Conservation (phyloP, 495 filamentous ascomycete species). For the Trypethelium eluteriae region DNA sequence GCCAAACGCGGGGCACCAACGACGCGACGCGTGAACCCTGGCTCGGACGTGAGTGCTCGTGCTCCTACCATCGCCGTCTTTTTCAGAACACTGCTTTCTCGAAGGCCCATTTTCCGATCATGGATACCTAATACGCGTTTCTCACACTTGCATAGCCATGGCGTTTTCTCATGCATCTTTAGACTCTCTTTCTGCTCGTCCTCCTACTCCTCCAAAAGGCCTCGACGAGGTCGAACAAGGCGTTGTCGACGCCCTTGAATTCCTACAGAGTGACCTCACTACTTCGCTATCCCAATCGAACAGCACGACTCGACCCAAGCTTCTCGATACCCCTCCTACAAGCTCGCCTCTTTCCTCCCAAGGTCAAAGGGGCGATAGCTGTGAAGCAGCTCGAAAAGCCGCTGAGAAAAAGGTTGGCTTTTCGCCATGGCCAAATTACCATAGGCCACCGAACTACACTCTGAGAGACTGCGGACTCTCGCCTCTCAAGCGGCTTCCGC, state of each 20-base stretch:
- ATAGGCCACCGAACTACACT: slow-evolving; percentile 45
- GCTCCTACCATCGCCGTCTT: too few species aligned
- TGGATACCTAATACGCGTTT: neutral
- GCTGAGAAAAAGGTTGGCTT: slow-evolving; percentile 51
- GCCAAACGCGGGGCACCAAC: neutral
- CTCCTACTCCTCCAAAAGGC: slow-evolving; percentile 53
- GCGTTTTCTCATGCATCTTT: slow-evolving; percentile 28
- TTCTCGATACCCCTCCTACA: slow-evolving; percentile 29
- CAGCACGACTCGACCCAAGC: neutral
- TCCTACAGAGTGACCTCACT: slow-evolving; percentile 22
- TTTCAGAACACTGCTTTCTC: neutral
- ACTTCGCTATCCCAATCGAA: neutral
- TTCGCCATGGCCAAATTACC: slow-evolving; percentile 64
- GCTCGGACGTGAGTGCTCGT: too few species aligned
- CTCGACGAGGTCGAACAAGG: slow-evolving; percentile 36
- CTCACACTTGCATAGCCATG: slow-evolving; percentile 25
- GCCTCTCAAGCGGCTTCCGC: slow-evolving; percentile 44
- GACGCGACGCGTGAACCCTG: slow-evolving; percentile 1
- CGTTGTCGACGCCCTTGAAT: slow-evolving; percentile 29
- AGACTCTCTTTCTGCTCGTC: slow-evolving; percentile 43
- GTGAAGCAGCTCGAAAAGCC: slow-evolving; percentile 36
- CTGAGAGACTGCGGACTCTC: slow-evolving; percentile 32
- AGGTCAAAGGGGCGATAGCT: slow-evolving; percentile 9
- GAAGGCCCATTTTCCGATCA: neutral
- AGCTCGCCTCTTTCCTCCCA: slow-evolving; percentile 28